phyloP scores from a whole-genome alignment of 2,329 filamentous ascomycete genomes.

The Pseudocercospora pini-densiflorae region DNA sequence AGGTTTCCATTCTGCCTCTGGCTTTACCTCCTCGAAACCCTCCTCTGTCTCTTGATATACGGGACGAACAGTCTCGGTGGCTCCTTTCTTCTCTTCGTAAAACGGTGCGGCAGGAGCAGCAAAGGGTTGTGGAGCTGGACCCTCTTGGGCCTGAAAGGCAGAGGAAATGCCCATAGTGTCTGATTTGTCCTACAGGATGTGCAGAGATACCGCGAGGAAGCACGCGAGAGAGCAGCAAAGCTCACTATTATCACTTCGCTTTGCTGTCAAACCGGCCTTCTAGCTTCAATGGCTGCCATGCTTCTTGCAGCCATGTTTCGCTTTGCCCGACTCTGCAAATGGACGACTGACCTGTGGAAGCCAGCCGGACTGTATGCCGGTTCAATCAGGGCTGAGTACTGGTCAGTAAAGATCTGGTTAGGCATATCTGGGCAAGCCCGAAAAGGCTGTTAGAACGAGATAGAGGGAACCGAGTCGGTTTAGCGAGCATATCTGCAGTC shows the following conservation, averaged over 20 bases:
- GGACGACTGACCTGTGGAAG: background rate
- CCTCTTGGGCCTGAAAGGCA: background rate
- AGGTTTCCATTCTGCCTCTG: slow-evolving; percentile 8
- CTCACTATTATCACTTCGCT: background rate
- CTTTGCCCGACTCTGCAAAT: background rate
- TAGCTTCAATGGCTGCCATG: background rate
- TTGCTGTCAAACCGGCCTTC: background rate
- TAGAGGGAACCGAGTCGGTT: background rate
- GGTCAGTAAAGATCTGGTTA: background rate
- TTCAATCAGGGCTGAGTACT: background rate
- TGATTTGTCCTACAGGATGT: background rate
- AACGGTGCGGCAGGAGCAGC: background rate
- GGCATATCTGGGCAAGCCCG: background rate
- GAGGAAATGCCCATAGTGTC: background rate
- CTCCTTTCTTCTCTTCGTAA: slow-evolving; percentile 1
- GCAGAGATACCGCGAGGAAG: background rate
- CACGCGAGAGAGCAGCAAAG: background rate
- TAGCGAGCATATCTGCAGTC: background rate
- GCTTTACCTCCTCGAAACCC: background rate
- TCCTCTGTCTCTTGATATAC: background rate
- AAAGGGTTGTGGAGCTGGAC: background rate
- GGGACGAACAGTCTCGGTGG: background rate
- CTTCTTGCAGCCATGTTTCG: background rate
- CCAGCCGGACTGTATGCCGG: background rate
- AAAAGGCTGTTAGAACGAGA: background rate